These are phyloP conservation scores for Tillandsia fasciculata DNA, from an alignment of 176 grass and related monocot genomes.

Conservation along the genomic window DNA sequence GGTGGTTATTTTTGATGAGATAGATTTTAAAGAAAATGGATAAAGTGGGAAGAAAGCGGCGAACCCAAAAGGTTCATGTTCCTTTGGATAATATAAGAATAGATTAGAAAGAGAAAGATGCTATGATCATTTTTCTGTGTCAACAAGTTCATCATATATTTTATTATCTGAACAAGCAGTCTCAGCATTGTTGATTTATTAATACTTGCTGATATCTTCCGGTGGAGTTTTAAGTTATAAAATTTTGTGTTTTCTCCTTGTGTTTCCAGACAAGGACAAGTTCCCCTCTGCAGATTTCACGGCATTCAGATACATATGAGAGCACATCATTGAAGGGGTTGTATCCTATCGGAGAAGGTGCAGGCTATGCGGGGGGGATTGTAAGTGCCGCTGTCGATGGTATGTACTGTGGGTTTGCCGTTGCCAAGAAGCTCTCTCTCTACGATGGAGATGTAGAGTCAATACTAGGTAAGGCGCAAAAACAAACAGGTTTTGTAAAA, in stretches of 20 bases:
- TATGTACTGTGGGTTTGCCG: constrained; percentile 82
- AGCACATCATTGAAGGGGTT: constrained; percentile 63
- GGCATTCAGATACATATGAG: constrained; percentile 56
- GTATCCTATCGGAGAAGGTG: constrained; percentile 87
- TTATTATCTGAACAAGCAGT: no score
- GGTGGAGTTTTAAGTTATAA: neutral
- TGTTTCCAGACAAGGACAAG: constrained; percentile 83
- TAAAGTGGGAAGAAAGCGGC: no score
- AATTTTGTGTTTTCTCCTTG: neutral
- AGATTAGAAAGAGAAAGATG: no score
- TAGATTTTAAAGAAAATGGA: no score
- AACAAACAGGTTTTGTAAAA: constrained; percentile 73
- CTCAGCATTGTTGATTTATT: neutral
- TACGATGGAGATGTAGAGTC: constrained; percentile 57
- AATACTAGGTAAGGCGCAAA: constrained; percentile 61
- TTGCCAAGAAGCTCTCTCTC: constrained; percentile 78
- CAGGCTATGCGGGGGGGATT: constrained; percentile 87
- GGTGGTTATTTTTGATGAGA: no score
- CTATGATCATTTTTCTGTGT: no score
- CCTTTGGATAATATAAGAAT: no score
- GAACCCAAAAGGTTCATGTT: no score
- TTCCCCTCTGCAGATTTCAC: constrained; percentile 74
- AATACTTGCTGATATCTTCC: neutral
- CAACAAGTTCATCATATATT: no score
- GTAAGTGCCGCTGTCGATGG: constrained; percentile 95